Conservation (phyloP, 768 basidiomycete genomes). For the Calocybe indica region DNA sequence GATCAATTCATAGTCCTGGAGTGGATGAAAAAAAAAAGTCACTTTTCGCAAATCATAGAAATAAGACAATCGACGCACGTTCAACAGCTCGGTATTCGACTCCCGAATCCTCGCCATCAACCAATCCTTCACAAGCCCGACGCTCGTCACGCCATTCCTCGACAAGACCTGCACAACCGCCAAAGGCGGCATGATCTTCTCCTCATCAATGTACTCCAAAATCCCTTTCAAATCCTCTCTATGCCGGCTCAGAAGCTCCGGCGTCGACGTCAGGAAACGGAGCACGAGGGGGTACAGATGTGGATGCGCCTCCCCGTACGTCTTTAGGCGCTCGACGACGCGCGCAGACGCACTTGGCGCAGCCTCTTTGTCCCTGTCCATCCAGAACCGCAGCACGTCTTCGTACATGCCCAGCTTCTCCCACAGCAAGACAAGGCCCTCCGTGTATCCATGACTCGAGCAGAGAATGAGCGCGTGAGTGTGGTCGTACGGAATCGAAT, state of each 20-base stretch:
- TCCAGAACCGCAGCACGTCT: conserved; percentile 90
- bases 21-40: not conserved
- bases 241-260: conserved; percentile 68
- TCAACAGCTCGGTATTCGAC: conserved; percentile 70
- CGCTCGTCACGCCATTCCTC: conserved; percentile 83
- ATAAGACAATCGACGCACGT: conserved; percentile 41
- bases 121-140: conserved; percentile 92
- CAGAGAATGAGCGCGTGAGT: conserved; percentile 95
- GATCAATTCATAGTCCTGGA: conserved; percentile 80
- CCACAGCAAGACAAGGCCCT: conserved; percentile 86
- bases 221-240: conserved; percentile 64
- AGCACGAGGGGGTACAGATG: conserved; percentile 85
- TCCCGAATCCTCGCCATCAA: conserved; percentile 72
- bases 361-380: conserved; percentile 57
- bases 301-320: conserved; percentile 66
- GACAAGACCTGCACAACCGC: conserved; percentile 85
- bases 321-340: conserved; percentile 67
- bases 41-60: conserved; percentile 1
- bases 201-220: conserved; percentile 73
- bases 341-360: conserved; percentile 37
- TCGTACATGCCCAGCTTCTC: conserved; percentile 95
- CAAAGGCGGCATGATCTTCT: conserved; percentile 83
- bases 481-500: conserved; percentile 69
- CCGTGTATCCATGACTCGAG: conserved; percentile 75
- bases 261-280: conserved; percentile 81